A percentile compares a stretch with the other conserved stretches of the same genome.
Conservation (phyloP, 2,329 filamentous ascomycete genomes). For the Sporothrix curviconia region DNA sequence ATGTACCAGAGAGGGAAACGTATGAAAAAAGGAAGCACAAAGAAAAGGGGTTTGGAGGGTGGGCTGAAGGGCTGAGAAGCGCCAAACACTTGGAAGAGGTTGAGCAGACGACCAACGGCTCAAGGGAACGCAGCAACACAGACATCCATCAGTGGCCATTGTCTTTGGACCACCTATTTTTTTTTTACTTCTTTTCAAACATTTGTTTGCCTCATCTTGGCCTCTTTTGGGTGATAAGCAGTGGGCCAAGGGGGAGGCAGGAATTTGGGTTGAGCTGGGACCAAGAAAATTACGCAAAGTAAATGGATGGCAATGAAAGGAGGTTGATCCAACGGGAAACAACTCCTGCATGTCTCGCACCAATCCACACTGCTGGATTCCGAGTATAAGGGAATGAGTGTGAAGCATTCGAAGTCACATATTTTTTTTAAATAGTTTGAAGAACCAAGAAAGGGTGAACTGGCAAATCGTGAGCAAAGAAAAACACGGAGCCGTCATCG, state of each 20-base stretch:
- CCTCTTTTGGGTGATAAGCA: too few species aligned
- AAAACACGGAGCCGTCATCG: not conserved
- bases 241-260: too few species aligned
- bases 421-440: too few species aligned
- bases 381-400: not conserved
- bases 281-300: not conserved
- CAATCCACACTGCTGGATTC: constrained; percentile 1
- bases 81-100: not conserved
- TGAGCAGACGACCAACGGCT: not conserved
- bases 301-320: not conserved
- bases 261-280: not conserved
- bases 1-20: not conserved
- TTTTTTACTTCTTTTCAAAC: too few species aligned
- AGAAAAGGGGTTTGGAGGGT: not conserved
- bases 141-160: too few species aligned
- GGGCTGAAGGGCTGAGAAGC: not conserved
- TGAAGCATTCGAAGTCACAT: not conserved
- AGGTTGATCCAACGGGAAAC: too few species aligned
- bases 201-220: too few species aligned
- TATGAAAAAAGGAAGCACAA: not conserved
- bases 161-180: too few species aligned
- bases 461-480: not conserved
- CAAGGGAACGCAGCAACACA: too few species aligned
- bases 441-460: not conserved
- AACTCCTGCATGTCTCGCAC: not conserved